phyloP scores from a whole-genome alignment of 2,329 filamentous ascomycete species.

The Talaromyces verruculosus region DNA sequence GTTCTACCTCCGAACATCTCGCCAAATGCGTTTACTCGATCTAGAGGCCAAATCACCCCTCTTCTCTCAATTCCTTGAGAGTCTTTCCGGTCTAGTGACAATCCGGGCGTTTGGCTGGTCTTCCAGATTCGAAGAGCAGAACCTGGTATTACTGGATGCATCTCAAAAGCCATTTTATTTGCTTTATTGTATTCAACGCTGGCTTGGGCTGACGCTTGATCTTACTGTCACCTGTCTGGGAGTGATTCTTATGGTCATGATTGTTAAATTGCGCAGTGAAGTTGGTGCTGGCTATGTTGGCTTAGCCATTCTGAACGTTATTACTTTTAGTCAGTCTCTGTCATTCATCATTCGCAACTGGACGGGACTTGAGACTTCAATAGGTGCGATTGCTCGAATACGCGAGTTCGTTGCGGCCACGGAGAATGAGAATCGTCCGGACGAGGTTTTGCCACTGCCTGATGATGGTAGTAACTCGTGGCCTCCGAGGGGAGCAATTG shows the following conservation, averaged over 20 bases:
- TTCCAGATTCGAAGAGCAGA: constrained; percentile 44
- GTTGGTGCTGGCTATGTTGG: constrained; percentile 53
- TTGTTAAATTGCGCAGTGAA: constrained; percentile 46
- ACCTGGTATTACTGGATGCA: constrained; percentile 51
- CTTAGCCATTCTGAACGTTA: constrained; percentile 55
- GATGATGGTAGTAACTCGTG: constrained; percentile 41
- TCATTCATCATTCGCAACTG: constrained; percentile 53
- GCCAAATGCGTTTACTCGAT: constrained; percentile 61
- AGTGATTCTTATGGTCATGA: constrained; percentile 50
- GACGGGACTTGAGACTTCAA: constrained; percentile 59
- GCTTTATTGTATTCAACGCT: constrained; percentile 58
- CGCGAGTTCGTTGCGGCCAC: constrained; percentile 52
- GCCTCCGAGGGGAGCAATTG: constrained; percentile 46
- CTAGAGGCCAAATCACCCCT: constrained; percentile 62
- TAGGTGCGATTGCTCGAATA: constrained; percentile 58
- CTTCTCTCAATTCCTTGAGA: constrained; percentile 59
- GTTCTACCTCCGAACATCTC: constrained; percentile 60
- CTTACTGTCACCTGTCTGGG: constrained; percentile 52
- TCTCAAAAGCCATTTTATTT: constrained; percentile 61
- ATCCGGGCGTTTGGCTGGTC: constrained; percentile 60
- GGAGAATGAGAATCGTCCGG: constrained; percentile 14
- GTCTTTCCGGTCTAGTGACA: constrained; percentile 56
- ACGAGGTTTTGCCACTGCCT: background rate
- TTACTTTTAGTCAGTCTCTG: constrained; percentile 54
- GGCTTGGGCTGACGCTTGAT: constrained; percentile 55